These are phyloP conservation scores for Schizophyllum commune DNA, from an alignment of 1,284 basidiomycete species.

Conservation along the genomic window DNA sequence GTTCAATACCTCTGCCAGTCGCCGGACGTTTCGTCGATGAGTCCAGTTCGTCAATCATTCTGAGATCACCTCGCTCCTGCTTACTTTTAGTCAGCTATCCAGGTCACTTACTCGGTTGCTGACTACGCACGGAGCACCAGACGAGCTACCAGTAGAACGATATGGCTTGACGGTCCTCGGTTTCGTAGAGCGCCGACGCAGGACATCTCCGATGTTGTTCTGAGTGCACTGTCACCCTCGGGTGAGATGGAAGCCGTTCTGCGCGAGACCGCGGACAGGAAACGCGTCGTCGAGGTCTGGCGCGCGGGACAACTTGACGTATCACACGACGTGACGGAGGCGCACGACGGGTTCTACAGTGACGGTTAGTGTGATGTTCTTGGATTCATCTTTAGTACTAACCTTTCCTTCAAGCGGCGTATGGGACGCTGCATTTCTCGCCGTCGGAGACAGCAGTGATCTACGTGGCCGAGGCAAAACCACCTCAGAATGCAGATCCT, in stretches of 20 bases:
- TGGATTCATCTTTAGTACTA: no score
- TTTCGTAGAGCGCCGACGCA: background rate
- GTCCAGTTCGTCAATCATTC: background rate
- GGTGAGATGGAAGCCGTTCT: conserved; percentile 38
- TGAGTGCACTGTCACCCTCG: conserved; percentile 32
- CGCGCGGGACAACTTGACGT: conserved; percentile 30
- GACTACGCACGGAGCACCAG: conserved; percentile 45
- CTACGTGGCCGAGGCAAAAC: conserved; percentile 50
- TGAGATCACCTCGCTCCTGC: background rate
- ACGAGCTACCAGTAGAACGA: conserved; percentile 33
- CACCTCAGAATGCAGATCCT: conserved; percentile 27
- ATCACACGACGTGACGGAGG: conserved; percentile 47
- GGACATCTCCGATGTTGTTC: background rate
- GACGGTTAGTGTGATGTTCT: conserved; percentile 37
- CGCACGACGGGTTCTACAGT: conserved; percentile 51
- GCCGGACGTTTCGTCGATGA: background rate
- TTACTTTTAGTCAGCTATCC: conserved; percentile 25
- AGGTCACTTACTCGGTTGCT: conserved; percentile 33
- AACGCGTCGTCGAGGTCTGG: conserved; percentile 61
- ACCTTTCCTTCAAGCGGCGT: no score
- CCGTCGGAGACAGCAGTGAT: conserved; percentile 42
- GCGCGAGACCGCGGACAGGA: conserved; percentile 36
- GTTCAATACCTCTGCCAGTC: no score
- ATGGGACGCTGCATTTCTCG: conserved; percentile 43
- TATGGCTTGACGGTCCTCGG: conserved; percentile 24